A percentile compares a stretch with the other conserved stretches of the same genome.
phyloP scores from a whole-genome alignment of 2,329 filamentous ascomycete genomes.

The Clonostachys solani region DNA sequence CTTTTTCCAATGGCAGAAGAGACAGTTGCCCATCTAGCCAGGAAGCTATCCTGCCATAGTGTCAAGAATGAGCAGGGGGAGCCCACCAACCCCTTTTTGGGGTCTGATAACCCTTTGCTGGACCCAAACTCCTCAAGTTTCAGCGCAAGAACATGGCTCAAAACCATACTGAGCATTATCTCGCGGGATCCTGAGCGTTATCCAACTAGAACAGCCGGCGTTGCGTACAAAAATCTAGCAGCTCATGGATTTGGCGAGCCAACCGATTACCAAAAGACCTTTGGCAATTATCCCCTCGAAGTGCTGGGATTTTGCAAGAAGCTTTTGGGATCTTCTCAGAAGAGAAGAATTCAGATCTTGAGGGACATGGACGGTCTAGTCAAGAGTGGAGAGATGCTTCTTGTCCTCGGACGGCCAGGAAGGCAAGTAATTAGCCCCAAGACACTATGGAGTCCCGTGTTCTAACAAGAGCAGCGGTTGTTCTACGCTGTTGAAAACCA shows the following conservation, averaged over 20 bases:
- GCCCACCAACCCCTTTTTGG: no score
- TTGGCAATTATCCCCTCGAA: slow-evolving; percentile 22
- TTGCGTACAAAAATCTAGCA: slow-evolving; percentile 37
- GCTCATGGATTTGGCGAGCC: slow-evolving; percentile 34
- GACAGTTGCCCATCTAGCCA: no score
- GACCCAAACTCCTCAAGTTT: slow-evolving; percentile 41
- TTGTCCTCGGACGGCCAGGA: slow-evolving; percentile 50
- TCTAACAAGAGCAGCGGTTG: slow-evolving; percentile 35
- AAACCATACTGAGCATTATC: slow-evolving; percentile 14
- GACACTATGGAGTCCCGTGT: no score
- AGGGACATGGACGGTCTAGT: slow-evolving; percentile 46
- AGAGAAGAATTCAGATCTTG: slow-evolving; percentile 38
- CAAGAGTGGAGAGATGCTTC: slow-evolving; percentile 49
- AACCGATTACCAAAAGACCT: slow-evolving; percentile 35
- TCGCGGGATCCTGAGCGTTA: slow-evolving; percentile 11
- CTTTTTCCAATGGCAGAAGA: no score
- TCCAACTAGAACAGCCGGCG: slow-evolving; percentile 17
- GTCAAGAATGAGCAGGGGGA: no score
- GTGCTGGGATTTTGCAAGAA: slow-evolving; percentile 17
- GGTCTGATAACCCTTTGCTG: not conserved
- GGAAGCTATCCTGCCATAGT: no score
- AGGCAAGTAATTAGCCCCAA: slow-evolving; percentile 2
- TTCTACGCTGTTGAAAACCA: slow-evolving; percentile 59
- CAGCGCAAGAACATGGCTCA: slow-evolving; percentile 35
- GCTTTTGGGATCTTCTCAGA: slow-evolving; percentile 14